phyloP scores from a whole-genome alignment of 2,329 filamentous ascomycete species.

The Trichoderma cornu-damae region DNA sequence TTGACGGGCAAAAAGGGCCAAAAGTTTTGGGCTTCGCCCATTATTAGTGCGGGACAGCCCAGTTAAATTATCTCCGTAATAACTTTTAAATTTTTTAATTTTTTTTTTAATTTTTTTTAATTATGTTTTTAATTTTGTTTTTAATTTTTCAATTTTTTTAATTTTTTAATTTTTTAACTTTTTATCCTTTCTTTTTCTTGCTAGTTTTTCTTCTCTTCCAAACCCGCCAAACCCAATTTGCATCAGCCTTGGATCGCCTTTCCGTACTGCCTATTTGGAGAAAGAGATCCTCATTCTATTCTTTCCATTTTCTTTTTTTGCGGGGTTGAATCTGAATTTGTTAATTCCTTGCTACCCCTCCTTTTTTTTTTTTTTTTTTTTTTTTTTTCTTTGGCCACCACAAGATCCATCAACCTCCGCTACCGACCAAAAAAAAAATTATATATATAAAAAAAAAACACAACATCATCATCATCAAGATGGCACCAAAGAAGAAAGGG shows the following conservation, averaged over 20 bases:
- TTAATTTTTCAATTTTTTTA: too few relatives aligned
- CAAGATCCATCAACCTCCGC: neutral
- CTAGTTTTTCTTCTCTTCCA: neutral
- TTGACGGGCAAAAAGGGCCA: neutral
- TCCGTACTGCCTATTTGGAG: neutral
- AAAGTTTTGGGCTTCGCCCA: too few relatives aligned
- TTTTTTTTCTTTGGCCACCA: too few relatives aligned
- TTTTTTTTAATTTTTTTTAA: neutral
- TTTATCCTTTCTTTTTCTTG: constrained; percentile 2
- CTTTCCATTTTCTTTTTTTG: neutral
- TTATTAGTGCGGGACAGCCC: constrained; percentile 14
- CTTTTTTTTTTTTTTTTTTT: neutral
- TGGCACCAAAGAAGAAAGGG: constrained; percentile 92
- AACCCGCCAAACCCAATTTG: too few relatives aligned
- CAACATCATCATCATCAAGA: constrained; percentile 50
- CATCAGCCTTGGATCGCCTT: neutral
- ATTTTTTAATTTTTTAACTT: too few relatives aligned
- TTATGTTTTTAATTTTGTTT: too few relatives aligned
- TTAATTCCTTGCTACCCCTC: neutral
- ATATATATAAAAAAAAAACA: too few relatives aligned
- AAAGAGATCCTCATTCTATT: neutral
- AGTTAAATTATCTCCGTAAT: constrained; percentile 12
- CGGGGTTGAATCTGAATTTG: constrained; percentile 1
- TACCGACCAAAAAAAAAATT: neutral
- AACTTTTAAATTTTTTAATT: constrained; percentile 2